phyloP scores from a whole-genome alignment of 2,329 filamentous ascomycete genomes.

The Phaeomoniella chlamydospora region DNA sequence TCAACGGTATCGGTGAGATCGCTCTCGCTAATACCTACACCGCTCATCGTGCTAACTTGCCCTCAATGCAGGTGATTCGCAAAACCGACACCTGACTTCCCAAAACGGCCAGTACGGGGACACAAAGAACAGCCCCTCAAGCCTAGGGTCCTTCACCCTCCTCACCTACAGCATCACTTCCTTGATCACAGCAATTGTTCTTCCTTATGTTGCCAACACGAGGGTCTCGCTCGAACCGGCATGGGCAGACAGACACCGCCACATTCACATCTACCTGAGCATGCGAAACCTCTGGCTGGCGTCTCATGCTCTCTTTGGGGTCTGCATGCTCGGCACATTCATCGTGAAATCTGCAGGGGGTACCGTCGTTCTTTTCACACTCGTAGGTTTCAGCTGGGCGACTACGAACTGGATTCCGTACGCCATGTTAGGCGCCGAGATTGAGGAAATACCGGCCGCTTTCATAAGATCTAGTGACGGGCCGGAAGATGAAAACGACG shows the following conservation, averaged over 20 bases:
- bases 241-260: too few relatives aligned
- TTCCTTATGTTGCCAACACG: background rate
- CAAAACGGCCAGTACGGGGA: too few relatives aligned
- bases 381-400: background rate
- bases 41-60: too few relatives aligned
- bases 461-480: background rate
- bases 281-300: slow-evolving; percentile 47
- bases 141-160: slow-evolving; percentile 1
- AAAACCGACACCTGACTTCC: too few relatives aligned
- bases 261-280: too few relatives aligned
- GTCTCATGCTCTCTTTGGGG: background rate
- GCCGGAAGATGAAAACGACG: background rate
- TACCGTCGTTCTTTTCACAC: background rate
- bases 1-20: background rate
- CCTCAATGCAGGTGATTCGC: too few relatives aligned
- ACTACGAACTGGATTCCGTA: slow-evolving; percentile 1
- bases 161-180: background rate
- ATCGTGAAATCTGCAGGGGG: background rate
- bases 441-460: slow-evolving; percentile 31
- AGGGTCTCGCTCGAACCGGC: too few relatives aligned
- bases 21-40: too few relatives aligned
- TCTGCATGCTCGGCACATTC: slow-evolving; percentile 1
- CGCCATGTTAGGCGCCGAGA: slow-evolving; percentile 63
- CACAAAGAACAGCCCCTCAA: background rate
- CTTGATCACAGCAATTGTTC: background rate